Evolutionary conservation across 2,329 filamentous ascomycete species (phyloP).

Genomic region (Epichloe brachyelytri): DNA sequence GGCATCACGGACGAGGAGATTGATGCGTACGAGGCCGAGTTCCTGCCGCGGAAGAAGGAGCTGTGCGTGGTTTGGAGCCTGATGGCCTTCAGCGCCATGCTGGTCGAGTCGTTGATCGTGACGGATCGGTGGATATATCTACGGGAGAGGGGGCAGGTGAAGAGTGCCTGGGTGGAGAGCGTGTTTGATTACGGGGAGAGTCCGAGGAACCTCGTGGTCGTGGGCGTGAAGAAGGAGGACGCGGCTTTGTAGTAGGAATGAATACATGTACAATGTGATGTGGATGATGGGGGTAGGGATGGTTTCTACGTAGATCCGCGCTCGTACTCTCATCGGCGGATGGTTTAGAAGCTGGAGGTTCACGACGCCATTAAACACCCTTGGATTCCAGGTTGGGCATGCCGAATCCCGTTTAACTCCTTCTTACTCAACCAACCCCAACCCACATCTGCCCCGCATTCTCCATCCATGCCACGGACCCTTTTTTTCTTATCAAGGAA

Average conservation of each 20-base stretch:
- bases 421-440: too few relatives aligned
- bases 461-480: background rate
- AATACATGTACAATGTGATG: background rate
- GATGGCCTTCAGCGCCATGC: slow-evolving; percentile 88
- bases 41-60: slow-evolving; percentile 58
- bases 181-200: slow-evolving; percentile 83
- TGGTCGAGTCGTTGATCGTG: slow-evolving; percentile 83
- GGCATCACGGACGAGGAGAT: slow-evolving; percentile 65
- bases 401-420: too few relatives aligned
- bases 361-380: too few relatives aligned
- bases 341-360: too few relatives aligned
- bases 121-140: slow-evolving; percentile 83
- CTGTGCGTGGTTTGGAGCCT: slow-evolving; percentile 81
- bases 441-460: background rate
- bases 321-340: too few relatives aligned
- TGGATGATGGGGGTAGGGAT: too few relatives aligned
- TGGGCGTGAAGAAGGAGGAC: slow-evolving; percentile 59
- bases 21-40: slow-evolving; percentile 52
- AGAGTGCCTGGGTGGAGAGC: slow-evolving; percentile 77
- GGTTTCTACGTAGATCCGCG: too few relatives aligned
- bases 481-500: background rate
- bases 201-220: slow-evolving; percentile 83
- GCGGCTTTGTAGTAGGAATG: background rate
- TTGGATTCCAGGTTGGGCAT: too few relatives aligned
- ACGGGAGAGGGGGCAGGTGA: slow-evolving; percentile 58